Evolutionary conservation across 1,284 basidiomycete species (phyloP), one percentile per base, ranked within the genome.

Genomic region (Cutaneotrichosporon sp.): DNA sequence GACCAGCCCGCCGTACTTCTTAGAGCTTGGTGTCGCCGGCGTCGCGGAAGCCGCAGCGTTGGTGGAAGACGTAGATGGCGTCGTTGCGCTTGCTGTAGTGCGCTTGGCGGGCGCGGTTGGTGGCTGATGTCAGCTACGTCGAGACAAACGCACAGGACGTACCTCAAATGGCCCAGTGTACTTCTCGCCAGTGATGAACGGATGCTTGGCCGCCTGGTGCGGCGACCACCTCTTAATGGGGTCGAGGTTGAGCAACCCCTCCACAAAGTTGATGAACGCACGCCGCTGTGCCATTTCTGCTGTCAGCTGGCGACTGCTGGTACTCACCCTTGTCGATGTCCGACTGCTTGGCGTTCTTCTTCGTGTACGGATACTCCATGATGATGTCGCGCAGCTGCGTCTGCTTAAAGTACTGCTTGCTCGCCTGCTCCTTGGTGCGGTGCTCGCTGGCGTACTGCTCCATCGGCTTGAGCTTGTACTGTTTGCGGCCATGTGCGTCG

Each of bases 341-440:
- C 45, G 89, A 87, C 60, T 86, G 85, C 72, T 90, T 90, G 66
- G 91, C 85, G 56, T 87, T 88, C 70, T 87, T 85, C 59, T 84
- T 81, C 22, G 92, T 88, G 84, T 95, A 88, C 22, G 95, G 93
- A 59, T 97, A 95, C 60, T 90, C 91, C 78, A 93, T 93, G 79
- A 99, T 90, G 72, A 99, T 97, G 64, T 99, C 95, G 5, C 91
- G 92, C 53, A 99, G 81, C 22, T 92, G 90, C 18, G 87, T 92
- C 46, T 94, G 92, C 77, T 94, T 93, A 84, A 99, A 99, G 79
- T 99, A 99, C 79, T 97, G 94, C 79, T 99, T 98, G 70, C 92
- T 94, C 0, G 95, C 94, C 76, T 97, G 94, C 77, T 99, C 95
- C 69, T 94, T 90, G 10, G 90, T 90, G 65, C 91, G 91, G 79